Evolutionary conservation across 768 basidiomycete species (phyloP), one percentile per base, ranked within the genome.

Genomic region (Suillus fuscotomentosus): DNA sequence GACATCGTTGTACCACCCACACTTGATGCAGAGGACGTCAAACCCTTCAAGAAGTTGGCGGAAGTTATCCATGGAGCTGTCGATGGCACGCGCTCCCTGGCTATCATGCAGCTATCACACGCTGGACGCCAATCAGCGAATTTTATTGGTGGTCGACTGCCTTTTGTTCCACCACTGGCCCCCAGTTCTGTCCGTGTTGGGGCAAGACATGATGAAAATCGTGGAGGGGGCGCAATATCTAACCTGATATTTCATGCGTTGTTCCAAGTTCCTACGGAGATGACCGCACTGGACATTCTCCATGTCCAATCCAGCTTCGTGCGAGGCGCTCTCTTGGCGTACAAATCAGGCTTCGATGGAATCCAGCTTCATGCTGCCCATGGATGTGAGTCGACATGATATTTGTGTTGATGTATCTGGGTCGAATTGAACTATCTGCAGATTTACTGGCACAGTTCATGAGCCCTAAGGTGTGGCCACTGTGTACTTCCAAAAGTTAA

Each of bases 71-170:
- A 84, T 66, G 80, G 78, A 24, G 45, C 27, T 14, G 55, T 45
- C 53, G 62, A 50, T 65, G 42, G 24, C 31, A 27, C 24, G 27
- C 62, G 62, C 50, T 47, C 70, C 5, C 77, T 92, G 6, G 85
- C 88, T 9, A 80, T 98, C 63, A 84, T 96, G 82, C 96, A 98
- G 71, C 77, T 98, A 55, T 92, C 83, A 54, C 96, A 98, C 70
- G 73, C 81, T 5, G 92, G 96, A 5, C 84, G 95, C 8, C 96
- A 98, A 75, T 94, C 94, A 2, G 78, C 87, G 10, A 89, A 89
- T 63, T 63, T 94, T 53, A 67, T 92, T 31, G 87, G 89, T 20
- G 91, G 90, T 31, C 85, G 94, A n/a, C 67, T 68, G 17, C 81
- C 84, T 0, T 88, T 88, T 68, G 72, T 77, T 6, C 73, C 83